Percentiles rank a stretch among this genome's conserved stretches.
Evolutionary conservation across 768 basidiomycete genomes (phyloP).

Genomic region (Russula sp.): DNA sequence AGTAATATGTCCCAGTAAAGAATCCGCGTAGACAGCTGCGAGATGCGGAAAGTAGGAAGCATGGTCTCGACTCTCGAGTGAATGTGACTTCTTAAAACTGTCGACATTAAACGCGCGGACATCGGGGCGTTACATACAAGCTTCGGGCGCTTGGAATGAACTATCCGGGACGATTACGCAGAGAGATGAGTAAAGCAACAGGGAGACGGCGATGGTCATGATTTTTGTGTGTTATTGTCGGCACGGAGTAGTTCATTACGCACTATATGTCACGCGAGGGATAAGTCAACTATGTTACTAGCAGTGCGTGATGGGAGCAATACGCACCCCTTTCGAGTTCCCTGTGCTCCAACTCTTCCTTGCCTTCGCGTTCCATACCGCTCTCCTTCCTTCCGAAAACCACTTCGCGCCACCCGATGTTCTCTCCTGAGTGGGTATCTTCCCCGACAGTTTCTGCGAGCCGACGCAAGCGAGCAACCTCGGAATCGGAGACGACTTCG

Average conservation of each 20-base stretch:
- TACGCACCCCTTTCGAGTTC: conserved; percentile 18
- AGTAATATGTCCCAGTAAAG: conserved; percentile 8
- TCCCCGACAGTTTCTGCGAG: conserved; percentile 38
- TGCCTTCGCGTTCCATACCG: conserved; percentile 12
- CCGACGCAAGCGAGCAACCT: conserved; percentile 48
- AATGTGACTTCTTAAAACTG: not conserved
- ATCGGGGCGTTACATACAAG: conserved; percentile 11
- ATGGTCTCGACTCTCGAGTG: not conserved
- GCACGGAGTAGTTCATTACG: conserved; percentile 1
- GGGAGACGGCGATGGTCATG: conserved; percentile 3
- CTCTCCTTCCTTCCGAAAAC: conserved; percentile 20
- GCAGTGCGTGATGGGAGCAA: no score
- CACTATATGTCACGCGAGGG: not conserved
- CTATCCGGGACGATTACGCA: not conserved
- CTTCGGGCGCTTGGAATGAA: not conserved
- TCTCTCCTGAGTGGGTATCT: conserved; percentile 16
- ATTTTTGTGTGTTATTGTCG: conserved; percentile 1
- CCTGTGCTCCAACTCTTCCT: conserved; percentile 17
- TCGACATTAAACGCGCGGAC: not conserved
- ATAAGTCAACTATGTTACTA: not conserved
- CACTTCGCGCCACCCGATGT: conserved; percentile 17
- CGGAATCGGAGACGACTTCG: conserved; percentile 41
- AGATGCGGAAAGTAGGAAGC: conserved; percentile 7
- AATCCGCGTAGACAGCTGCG: not conserved
- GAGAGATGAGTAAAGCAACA: not conserved